Conservation (phyloP, 257 asterid species). For the Paraleonurus japonicus region DNA sequence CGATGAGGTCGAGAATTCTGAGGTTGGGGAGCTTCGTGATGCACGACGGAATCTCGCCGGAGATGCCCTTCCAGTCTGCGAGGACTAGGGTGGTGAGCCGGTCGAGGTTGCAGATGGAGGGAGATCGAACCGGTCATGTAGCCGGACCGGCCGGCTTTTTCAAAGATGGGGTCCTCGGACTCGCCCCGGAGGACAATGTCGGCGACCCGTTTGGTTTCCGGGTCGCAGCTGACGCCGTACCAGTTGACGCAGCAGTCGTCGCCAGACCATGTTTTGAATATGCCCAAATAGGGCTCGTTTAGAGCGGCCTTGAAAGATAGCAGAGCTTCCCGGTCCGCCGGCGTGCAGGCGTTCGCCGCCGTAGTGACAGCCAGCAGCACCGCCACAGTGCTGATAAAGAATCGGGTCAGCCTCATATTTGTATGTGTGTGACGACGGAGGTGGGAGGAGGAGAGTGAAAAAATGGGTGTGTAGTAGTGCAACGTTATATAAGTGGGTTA, state of each 20-base stretch:
- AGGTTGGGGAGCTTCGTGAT: constrained; percentile 55
- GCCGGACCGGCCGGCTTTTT: constrained; percentile 82
- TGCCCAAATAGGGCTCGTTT: constrained; percentile 74
- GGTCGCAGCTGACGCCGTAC: constrained; percentile 91
- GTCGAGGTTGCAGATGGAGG: constrained; percentile 73
- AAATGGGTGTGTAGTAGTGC: background rate
- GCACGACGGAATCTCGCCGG: constrained; percentile 84
- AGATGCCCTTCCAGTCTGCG: constrained; percentile 89
- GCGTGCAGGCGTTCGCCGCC: constrained; percentile 53
- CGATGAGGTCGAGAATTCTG: constrained; percentile 71
- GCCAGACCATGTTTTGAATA: constrained; percentile 79
- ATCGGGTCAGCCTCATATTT: constrained; percentile 27
- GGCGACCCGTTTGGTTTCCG: constrained; percentile 70
- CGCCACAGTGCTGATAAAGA: constrained; percentile 28
- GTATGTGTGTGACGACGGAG: background rate
- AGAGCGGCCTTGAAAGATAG: constrained; percentile 61
- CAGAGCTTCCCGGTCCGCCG: constrained; percentile 69
- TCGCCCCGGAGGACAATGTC: constrained; percentile 91
- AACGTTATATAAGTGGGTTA: constrained; percentile 29
- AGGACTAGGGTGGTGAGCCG: constrained; percentile 73
- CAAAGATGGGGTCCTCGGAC: constrained; percentile 87
- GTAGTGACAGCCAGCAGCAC: constrained; percentile 29
- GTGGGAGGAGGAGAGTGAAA: constrained; percentile 15
- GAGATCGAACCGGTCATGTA: constrained; percentile 92
- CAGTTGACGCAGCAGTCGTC: constrained; percentile 73